Evolutionary conservation across 306 rosid species (phyloP), one percentile per base, ranked within the genome.

Genomic region (Prunus mongolica): DNA sequence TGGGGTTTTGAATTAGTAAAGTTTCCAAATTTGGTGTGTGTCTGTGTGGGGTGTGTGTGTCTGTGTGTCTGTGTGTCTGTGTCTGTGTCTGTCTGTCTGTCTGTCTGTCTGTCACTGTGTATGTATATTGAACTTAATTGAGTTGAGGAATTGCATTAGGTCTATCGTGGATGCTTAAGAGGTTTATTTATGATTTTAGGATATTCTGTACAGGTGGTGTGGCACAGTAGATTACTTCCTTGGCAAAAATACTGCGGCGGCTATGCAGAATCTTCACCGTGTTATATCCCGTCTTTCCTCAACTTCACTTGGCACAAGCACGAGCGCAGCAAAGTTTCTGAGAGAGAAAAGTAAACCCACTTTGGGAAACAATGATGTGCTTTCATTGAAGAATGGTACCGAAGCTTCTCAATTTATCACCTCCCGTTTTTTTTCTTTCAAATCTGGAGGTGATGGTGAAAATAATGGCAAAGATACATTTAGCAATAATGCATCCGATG

Each of bases 211-310:
- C 61, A 46, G 55, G 68, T 14, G 45, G 65, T 6, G 6, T 20
- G 46, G 51, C 7, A 18, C 19, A 14, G 4, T 58, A 25, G 71
- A 20, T 25, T 66, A 12, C 55, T 24, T 24, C 20, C 47, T 12
- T 14, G 19, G 72, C 25, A 51, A 45, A 47, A 27, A 27, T 66
- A 57, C 63, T 22, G 24, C 1, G 0, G 41, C 27, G 32, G 73
- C 77, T 49, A 83, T 87, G 90, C 81, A 82, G 78, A 84, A 71
- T 63, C 69, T 87, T 65, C 86, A 79, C 22, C 85, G 80, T 18
- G 41, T 82, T 50, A 24, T 87, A 25, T 67, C 74, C 49, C 88
- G 81, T 46, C 65, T 83, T 30, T 63, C 80, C 50, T 69, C 80
- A 38, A 57, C 65, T 54, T 84, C 84, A 24, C 75, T 80, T 56